A percentile compares a stretch with the other conserved stretches of the same genome.
These are phyloP conservation scores for Cercospora zeina DNA, from an alignment of 2,329 filamentous ascomycete species.

Conservation along the genomic window DNA sequence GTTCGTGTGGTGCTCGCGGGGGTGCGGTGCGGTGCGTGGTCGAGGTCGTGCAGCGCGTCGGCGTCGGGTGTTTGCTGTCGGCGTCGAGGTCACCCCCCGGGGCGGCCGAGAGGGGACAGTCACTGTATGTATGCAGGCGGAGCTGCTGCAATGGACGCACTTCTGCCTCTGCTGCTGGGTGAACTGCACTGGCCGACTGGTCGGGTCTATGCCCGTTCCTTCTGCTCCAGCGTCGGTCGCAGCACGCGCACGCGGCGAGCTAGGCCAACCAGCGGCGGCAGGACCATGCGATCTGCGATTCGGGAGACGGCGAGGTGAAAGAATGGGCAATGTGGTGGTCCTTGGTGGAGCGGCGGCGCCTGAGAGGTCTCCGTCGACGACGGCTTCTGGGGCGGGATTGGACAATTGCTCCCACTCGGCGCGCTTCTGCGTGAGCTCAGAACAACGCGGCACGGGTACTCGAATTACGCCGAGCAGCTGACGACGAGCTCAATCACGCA, in stretches of 20 bases:
- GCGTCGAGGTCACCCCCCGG: background rate
- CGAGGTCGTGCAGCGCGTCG: background rate
- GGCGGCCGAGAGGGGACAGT: background rate
- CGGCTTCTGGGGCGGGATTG: background rate
- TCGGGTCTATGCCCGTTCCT: background rate
- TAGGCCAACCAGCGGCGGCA: background rate
- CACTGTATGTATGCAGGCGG: background rate
- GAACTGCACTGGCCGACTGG: background rate
- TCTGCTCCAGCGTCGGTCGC: background rate
- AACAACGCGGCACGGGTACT: slow-evolving; percentile 1
- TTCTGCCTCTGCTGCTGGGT: background rate
- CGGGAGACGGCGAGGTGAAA: background rate
- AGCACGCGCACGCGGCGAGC: slow-evolving; percentile 1
- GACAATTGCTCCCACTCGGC: background rate
- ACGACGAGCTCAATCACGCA: too few species aligned
- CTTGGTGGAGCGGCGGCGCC: background rate
- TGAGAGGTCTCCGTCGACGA: slow-evolving; percentile 4
- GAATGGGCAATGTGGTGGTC: slow-evolving; percentile 1
- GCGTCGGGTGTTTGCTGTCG: background rate
- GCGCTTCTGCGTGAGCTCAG: slow-evolving; percentile 2
- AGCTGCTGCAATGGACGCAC: slow-evolving; percentile 1
- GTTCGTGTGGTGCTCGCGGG: background rate
- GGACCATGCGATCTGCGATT: slow-evolving; percentile 2
- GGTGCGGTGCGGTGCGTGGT: background rate
- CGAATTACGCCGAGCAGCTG: background rate